Conservation (phyloP, 495 filamentous ascomycete genomes). For the Schizothecium vesticola region DNA sequence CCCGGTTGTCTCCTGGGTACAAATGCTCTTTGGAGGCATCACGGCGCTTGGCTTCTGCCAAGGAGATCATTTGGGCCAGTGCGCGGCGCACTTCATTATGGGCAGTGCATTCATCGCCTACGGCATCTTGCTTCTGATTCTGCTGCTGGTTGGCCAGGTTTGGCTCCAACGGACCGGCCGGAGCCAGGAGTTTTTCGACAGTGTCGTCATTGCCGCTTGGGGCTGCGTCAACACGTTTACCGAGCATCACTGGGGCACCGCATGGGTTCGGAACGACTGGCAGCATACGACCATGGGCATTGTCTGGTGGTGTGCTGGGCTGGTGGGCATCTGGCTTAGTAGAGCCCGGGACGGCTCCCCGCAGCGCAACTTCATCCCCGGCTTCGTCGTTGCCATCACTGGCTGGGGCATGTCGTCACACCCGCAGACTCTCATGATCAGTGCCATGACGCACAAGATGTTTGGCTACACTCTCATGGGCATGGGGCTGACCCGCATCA, state of each 20-base stretch:
- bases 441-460: conserved; percentile 82
- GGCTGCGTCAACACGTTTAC: conserved; percentile 97
- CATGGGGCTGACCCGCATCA: conserved; percentile 73
- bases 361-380: conserved; percentile 88
- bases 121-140: conserved; percentile 77
- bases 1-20: conserved; percentile 82
- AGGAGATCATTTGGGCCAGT: conserved; percentile 87
- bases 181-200: conserved; percentile 97
- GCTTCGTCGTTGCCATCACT: conserved; percentile 81
- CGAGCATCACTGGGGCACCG: conserved; percentile 85
- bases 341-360: conserved; percentile 74
- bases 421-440: conserved; percentile 73
- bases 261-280: conserved; percentile 92
- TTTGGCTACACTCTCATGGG: conserved; percentile 97
- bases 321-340: conserved; percentile 89
- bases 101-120: conserved; percentile 94
- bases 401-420: conserved; percentile 95
- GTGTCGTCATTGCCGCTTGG: conserved; percentile 83
- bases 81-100: conserved; percentile 97
- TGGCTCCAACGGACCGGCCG: conserved; percentile 82
- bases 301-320: conserved; percentile 92
- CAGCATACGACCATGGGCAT: conserved; percentile 98
- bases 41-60: conserved; percentile 90
- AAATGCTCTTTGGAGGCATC: conserved; percentile 97
- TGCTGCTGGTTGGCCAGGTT: conserved; percentile 80